Evolutionary conservation across 805 yeast genomes (phyloP), one percentile per base, ranked within the genome.

Genomic region (Saturnispora halmiae): DNA sequence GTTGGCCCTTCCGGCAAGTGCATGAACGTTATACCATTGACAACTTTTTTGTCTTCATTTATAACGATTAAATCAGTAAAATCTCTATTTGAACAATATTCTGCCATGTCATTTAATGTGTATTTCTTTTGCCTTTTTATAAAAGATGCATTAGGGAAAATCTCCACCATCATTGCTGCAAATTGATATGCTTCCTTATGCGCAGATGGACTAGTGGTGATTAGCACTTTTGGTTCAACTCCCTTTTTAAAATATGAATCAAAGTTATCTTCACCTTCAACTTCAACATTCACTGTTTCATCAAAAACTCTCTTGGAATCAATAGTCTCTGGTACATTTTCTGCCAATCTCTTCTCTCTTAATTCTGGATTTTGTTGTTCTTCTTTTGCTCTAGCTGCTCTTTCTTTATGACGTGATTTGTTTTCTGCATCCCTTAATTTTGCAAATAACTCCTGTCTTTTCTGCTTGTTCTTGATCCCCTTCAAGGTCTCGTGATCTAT

Each of bases 1-100:
- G 96, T 82, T 28, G 98, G 98, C 1, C 98, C 98, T 34, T 73
- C 83, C 7, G 98, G 98, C 44, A 92, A 69, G 64, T 92, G 96
- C 43, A 92, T 81, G 55, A 92, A 83, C 1, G 97, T 86, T 43
- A 92, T 64, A 2, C 98, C 98, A 40, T 83, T 88, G 29, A 92
- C 94, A 47, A 72, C 73, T 61, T 90, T 92, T 63, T 88, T 88
- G 63, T 86, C 96, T 62, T 92, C 98, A 59, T 92, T 92, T 45
- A 92, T 76, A 36, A 92, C 87, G 24, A 92, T 66, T 53, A 92
- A 65, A 56, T 88, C 95, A 0, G 96, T 88, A 63, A 73, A 92
- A 16, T 79, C 90, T 56, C 97, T 68, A 55, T 82, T 84, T 31
- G 77, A 59, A 60, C 96, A 84, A 51, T 77, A 77, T 44, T 77